Evolutionary conservation across 1,139 yeast species (phyloP).

Genomic region (Taiozyma sp.): DNA sequence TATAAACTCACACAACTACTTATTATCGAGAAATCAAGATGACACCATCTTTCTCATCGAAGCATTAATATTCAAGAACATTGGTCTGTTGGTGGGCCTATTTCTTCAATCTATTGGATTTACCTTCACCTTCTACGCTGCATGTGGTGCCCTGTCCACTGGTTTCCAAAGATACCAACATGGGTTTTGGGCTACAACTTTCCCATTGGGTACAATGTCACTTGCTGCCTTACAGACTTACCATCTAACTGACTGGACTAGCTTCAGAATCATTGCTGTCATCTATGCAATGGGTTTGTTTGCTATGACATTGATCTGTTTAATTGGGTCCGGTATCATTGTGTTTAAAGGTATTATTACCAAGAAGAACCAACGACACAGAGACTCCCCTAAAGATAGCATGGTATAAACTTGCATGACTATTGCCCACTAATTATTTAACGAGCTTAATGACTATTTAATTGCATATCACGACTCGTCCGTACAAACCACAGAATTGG

Average conservation of each 20-base stretch:
- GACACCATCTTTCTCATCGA: conserved; percentile 18
- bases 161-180: conserved; percentile 42
- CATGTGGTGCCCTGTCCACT: conserved; percentile 37
- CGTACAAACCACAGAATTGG: no score
- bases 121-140: conserved; percentile 54
- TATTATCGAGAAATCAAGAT: background rate
- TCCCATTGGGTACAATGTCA: conserved; percentile 85
- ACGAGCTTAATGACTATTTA: background rate
- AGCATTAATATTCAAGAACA: conserved; percentile 14
- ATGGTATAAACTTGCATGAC: background rate
- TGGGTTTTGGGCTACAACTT: conserved; percentile 84
- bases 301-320: conserved; percentile 2
- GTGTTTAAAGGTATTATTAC: background rate
- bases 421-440: background rate
- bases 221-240: conserved; percentile 51
- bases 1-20: conserved; percentile 26
- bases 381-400: background rate
- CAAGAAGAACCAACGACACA: background rate
- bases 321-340: conserved; percentile 5
- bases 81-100: conserved; percentile 33
- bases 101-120: conserved; percentile 56
- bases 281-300: conserved; percentile 47
- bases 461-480: background rate
- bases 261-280: conserved; percentile 56
- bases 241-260: conserved; percentile 36